Percentiles rank a stretch among this genome's conserved stretches.
Conservation (phyloP, 2,329 filamentous ascomycete genomes). For the Clarireedia monteithiana region DNA sequence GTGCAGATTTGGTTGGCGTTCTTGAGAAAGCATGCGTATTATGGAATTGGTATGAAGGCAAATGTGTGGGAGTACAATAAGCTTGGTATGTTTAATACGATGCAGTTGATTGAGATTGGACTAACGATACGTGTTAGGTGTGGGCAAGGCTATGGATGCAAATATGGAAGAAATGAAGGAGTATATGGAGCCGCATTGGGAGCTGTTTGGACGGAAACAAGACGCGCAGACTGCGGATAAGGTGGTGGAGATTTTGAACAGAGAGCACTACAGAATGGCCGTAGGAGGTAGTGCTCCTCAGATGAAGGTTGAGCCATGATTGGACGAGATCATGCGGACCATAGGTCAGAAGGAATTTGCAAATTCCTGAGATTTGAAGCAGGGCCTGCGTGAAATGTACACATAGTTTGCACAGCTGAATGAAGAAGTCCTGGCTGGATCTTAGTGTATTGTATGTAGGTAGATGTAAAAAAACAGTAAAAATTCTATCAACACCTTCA, state of each 20-base stretch:
- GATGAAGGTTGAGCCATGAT: constrained; percentile 8
- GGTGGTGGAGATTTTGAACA: constrained; percentile 49
- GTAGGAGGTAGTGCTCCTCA: constrained; percentile 25
- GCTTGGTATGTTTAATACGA: constrained; percentile 44
- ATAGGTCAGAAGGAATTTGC: neutral
- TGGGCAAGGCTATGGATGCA: constrained; percentile 45
- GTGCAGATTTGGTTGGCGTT: constrained; percentile 92
- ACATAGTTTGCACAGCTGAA: neutral
- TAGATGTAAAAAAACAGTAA: neutral
- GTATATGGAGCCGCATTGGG: constrained; percentile 45
- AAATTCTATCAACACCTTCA: neutral
- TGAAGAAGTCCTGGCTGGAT: neutral
- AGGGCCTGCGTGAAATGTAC: neutral
- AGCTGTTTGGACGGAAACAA: constrained; percentile 46
- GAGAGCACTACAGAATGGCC: constrained; percentile 36
- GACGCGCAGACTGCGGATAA: constrained; percentile 43
- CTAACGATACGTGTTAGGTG: constrained; percentile 31
- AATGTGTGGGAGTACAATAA: constrained; percentile 87
- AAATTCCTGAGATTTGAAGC: neutral
- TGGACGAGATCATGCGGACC: too few relatives aligned
- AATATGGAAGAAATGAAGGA: constrained; percentile 36
- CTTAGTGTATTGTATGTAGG: constrained; percentile 5
- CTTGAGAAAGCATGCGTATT: constrained; percentile 83
- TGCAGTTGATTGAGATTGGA: neutral
- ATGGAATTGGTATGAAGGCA: constrained; percentile 98